Conservation (phyloP, 2,329 filamentous ascomycete species). For the Hymenoscyphus salicellus region DNA sequence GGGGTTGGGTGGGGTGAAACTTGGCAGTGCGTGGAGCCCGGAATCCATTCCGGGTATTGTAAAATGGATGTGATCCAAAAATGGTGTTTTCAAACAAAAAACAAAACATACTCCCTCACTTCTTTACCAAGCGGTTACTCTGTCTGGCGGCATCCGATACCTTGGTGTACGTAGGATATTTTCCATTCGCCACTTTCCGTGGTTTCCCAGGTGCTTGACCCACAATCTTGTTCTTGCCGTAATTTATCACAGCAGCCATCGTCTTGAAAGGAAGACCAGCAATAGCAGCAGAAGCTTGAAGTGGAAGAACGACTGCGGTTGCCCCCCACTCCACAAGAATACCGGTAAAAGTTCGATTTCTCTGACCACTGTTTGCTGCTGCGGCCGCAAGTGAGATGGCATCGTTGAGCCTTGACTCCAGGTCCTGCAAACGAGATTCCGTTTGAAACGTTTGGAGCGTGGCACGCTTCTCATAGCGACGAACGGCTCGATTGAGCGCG, state of each 20-base stretch:
- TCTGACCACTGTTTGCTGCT: conserved; percentile 49
- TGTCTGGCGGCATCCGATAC: conserved; percentile 16
- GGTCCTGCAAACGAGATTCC: conserved; percentile 67
- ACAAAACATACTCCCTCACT: conserved; percentile 4
- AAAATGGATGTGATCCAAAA: not conserved
- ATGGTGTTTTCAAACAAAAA: not conserved
- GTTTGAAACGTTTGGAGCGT: conserved; percentile 72
- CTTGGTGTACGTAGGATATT: conserved; percentile 17
- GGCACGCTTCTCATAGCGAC: conserved; percentile 87
- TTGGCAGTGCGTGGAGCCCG: not conserved
- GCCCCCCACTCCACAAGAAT: conserved; percentile 33
- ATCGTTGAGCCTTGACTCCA: conserved; percentile 72
- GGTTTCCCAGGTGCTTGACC: conserved; percentile 18
- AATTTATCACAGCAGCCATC: conserved; percentile 20
- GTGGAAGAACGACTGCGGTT: conserved; percentile 29
- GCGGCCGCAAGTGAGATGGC: conserved; percentile 77
- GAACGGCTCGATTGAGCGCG: conserved; percentile 80
- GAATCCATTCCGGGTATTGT: not conserved
- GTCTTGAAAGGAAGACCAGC: conserved; percentile 31
- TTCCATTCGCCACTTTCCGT: conserved; percentile 23
- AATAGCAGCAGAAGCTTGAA: conserved; percentile 28
- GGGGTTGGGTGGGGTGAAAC: not conserved
- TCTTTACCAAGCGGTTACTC: conserved; percentile 25
- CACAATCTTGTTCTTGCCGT: conserved; percentile 21
- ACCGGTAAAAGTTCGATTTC: conserved; percentile 22